Conservation (phyloP, 1,139 yeast species). For the Yamadazyma triangularis region DNA sequence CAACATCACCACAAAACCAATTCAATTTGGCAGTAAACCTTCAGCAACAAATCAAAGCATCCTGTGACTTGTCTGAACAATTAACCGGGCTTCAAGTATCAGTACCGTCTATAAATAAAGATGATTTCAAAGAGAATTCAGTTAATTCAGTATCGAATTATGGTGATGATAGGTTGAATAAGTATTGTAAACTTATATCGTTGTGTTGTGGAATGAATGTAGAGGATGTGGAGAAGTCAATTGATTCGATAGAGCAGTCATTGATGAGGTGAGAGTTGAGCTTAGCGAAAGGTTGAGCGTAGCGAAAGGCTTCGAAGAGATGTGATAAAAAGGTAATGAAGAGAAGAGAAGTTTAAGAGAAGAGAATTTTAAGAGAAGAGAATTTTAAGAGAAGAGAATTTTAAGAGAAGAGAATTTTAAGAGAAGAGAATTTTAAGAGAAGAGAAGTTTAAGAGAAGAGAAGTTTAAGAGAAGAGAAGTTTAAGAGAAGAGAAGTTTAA, state of each 20-base stretch:
- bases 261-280: constrained; percentile 15
- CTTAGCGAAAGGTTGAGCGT: too few relatives aligned
- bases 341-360: too few relatives aligned
- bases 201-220: constrained; percentile 44
- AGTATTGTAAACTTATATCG: constrained; percentile 41
- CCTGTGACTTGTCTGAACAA: constrained; percentile 14
- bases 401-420: too few relatives aligned
- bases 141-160: constrained; percentile 17
- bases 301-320: too few relatives aligned
- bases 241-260: constrained; percentile 42
- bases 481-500: too few relatives aligned
- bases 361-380: too few relatives aligned
- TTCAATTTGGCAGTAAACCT: constrained; percentile 18
- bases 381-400: too few relatives aligned
- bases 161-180: constrained; percentile 32
- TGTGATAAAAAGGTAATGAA: too few relatives aligned
- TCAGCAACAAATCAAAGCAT: constrained; percentile 19
- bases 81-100: constrained; percentile 19
- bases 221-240: constrained; percentile 37
- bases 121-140: constrained; percentile 14
- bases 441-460: too few relatives aligned
- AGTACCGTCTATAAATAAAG: constrained; percentile 18
- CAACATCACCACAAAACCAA: constrained; percentile 10
- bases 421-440: too few relatives aligned
- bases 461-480: too few relatives aligned